Conservation (phyloP, 345 rosid genomes). For the Arabis hirsuta region DNA sequence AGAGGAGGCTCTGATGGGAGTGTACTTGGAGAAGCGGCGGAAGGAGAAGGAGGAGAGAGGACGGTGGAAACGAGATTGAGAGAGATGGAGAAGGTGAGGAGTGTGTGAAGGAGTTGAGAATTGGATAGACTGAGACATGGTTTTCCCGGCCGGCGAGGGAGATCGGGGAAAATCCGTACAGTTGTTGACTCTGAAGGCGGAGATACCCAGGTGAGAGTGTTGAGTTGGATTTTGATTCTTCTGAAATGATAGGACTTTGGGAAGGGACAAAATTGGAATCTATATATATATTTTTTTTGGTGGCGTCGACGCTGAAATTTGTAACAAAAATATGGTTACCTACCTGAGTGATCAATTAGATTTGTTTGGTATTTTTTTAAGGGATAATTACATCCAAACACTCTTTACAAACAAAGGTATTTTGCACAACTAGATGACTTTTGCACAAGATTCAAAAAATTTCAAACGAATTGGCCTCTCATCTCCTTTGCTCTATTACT, state of each 20-base stretch:
- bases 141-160: slow-evolving; percentile 15
- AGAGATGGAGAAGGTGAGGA: slow-evolving; percentile 45
- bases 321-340: no score
- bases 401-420: no score
- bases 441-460: no score
- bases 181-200: slow-evolving; percentile 33
- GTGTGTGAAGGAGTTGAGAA: slow-evolving; percentile 54
- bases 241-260: background rate
- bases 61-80: slow-evolving; percentile 40
- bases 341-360: no score
- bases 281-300: no score
- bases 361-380: no score
- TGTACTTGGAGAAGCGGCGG: slow-evolving; percentile 48
- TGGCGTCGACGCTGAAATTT: no score
- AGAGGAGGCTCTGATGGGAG: slow-evolving; percentile 56
- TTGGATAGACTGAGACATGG: slow-evolving; percentile 77
- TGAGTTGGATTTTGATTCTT: slow-evolving; percentile 10
- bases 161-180: slow-evolving; percentile 22
- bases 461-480: no score
- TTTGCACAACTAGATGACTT: no score
- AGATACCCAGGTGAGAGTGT: slow-evolving; percentile 36
- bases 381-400: no score
- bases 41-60: slow-evolving; percentile 46
- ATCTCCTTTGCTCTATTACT: no score
- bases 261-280: background rate